Evolutionary conservation across 2,329 filamentous ascomycete species (phyloP).

Genomic region (Coniochaeta pulveracea): DNA sequence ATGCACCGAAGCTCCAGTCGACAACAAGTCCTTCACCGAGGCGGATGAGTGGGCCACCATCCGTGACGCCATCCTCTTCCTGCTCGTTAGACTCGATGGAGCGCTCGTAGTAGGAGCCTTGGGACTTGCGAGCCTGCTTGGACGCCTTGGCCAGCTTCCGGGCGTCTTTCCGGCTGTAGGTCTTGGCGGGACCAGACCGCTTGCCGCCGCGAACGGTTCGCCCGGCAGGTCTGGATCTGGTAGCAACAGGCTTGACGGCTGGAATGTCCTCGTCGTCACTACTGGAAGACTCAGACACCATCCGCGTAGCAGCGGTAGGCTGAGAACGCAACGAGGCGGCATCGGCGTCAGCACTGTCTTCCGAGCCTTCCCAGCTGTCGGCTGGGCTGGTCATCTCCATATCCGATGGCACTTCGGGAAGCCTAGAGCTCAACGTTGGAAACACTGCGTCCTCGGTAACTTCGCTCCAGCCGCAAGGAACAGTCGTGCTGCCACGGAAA

Average conservation of each 20-base stretch:
- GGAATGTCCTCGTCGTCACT: slow-evolving; percentile 35
- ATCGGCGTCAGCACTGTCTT: slow-evolving; percentile 43
- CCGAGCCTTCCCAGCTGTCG: slow-evolving; percentile 31
- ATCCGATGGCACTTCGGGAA: slow-evolving; percentile 31
- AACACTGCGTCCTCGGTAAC: slow-evolving; percentile 48
- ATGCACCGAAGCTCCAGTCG: slow-evolving; percentile 68
- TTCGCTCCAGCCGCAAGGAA: slow-evolving; percentile 60
- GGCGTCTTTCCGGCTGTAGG: slow-evolving; percentile 35
- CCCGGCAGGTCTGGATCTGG: too few species aligned
- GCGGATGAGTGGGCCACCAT: slow-evolving; percentile 57
- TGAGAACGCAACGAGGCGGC: slow-evolving; percentile 24
- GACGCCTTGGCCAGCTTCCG: slow-evolving; percentile 34
- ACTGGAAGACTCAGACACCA: slow-evolving; percentile 47
- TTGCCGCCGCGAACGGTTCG: too few species aligned
- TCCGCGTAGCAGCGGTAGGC: slow-evolving; percentile 32
- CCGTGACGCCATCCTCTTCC: slow-evolving; percentile 22
- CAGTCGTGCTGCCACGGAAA: slow-evolving; percentile 42
- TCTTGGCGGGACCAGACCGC: slow-evolving; percentile 30
- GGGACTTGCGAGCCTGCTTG: slow-evolving; percentile 22
- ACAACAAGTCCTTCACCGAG: slow-evolving; percentile 78
- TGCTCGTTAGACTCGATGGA: slow-evolving; percentile 20
- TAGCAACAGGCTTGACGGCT: too few species aligned
- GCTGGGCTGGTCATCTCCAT: slow-evolving; percentile 36
- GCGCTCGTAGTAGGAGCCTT: slow-evolving; percentile 16
- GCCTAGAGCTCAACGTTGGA: slow-evolving; percentile 37